phyloP scores from a whole-genome alignment of 495 filamentous ascomycete species.

The Opeltia flavorubescens region DNA sequence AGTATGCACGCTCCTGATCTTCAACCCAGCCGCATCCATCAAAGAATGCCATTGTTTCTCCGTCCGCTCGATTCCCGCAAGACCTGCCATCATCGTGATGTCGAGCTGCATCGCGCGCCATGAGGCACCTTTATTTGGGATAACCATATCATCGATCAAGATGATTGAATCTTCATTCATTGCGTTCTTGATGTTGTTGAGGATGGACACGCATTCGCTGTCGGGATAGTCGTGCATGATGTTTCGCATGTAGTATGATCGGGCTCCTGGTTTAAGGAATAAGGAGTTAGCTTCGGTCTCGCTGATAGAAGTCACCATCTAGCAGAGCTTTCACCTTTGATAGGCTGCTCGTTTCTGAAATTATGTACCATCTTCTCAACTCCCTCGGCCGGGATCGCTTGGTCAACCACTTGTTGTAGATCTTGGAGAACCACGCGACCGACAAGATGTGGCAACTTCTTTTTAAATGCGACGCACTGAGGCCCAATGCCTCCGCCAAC shows the following conservation, averaged over 20 bases:
- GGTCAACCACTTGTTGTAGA: slow-evolving; percentile 25
- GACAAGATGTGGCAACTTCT: slow-evolving; percentile 6
- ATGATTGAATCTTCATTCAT: slow-evolving; percentile 25
- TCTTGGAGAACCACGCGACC: slow-evolving; percentile 40
- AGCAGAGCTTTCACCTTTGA: slow-evolving; percentile 26
- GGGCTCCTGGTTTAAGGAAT: slow-evolving; percentile 21
- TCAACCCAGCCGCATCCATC: slow-evolving; percentile 26
- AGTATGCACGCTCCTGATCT: slow-evolving; percentile 12
- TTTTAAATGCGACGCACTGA: slow-evolving; percentile 15
- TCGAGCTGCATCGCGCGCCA: slow-evolving; percentile 21
- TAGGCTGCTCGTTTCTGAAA: slow-evolving; percentile 35
- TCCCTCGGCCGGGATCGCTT: slow-evolving; percentile 24
- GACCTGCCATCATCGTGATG: slow-evolving; percentile 24
- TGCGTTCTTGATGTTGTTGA: slow-evolving; percentile 22
- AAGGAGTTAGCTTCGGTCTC: slow-evolving; percentile 11
- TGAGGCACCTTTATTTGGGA: slow-evolving; percentile 21
- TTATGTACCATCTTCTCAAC: slow-evolving; percentile 32
- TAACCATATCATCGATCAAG: slow-evolving; percentile 28
- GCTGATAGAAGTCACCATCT: slow-evolving; percentile 8
- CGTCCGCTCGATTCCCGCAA: slow-evolving; percentile 24
- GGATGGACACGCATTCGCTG: slow-evolving; percentile 26
- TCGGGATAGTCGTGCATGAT: slow-evolving; percentile 37
- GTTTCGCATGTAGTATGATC: slow-evolving; percentile 32
- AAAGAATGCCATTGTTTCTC: slow-evolving; percentile 28
- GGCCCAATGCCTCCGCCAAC: slow-evolving; percentile 28